phyloP scores from a whole-genome alignment of 352 stramenopile species.

The Pilasporangium apinafurcum region DNA sequence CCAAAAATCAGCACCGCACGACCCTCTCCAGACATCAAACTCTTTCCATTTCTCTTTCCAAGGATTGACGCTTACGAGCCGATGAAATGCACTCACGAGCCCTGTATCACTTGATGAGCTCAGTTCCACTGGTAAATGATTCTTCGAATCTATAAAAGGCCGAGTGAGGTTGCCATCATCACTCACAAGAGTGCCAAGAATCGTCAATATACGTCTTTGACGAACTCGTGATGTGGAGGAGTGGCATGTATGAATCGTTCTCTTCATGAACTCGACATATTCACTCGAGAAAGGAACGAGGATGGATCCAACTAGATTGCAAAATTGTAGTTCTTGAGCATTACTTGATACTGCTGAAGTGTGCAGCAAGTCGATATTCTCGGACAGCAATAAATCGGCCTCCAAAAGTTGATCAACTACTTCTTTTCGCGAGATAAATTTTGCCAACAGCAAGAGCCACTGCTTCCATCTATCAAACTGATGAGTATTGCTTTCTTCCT shows the following conservation, averaged over 20 bases:
- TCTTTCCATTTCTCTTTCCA: slow-evolving; percentile 26
- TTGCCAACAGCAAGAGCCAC: slow-evolving; percentile 45
- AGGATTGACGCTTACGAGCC: slow-evolving; percentile 15
- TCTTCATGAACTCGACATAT: slow-evolving; percentile 41
- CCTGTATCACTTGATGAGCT: not conserved
- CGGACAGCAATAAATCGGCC: slow-evolving; percentile 37
- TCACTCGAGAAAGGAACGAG: slow-evolving; percentile 31
- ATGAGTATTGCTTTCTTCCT: slow-evolving; percentile 5
- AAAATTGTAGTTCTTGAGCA: slow-evolving; percentile 20
- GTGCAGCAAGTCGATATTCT: not conserved
- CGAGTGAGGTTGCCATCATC: slow-evolving; percentile 13
- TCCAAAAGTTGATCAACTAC: slow-evolving; percentile 49
- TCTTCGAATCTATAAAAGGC: slow-evolving; percentile 3
- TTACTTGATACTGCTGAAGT: not conserved
- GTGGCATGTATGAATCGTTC: slow-evolving; percentile 24
- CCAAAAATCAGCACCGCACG: slow-evolving; percentile 47
- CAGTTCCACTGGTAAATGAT: slow-evolving; percentile 15
- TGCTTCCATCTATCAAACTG: slow-evolving; percentile 32
- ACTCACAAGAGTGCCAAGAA: slow-evolving; percentile 30
- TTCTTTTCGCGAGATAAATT: slow-evolving; percentile 33
- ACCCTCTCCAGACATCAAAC: slow-evolving; percentile 44
- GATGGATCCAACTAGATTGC: slow-evolving; percentile 31
- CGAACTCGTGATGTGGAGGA: slow-evolving; percentile 14
- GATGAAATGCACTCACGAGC: slow-evolving; percentile 15
- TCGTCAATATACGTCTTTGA: slow-evolving; percentile 21